Evolutionary conservation across 31 red algal genomes (phyloP), one percentile per base, ranked within the genome.

Genomic region (Pterothamnion heteromorphum): DNA sequence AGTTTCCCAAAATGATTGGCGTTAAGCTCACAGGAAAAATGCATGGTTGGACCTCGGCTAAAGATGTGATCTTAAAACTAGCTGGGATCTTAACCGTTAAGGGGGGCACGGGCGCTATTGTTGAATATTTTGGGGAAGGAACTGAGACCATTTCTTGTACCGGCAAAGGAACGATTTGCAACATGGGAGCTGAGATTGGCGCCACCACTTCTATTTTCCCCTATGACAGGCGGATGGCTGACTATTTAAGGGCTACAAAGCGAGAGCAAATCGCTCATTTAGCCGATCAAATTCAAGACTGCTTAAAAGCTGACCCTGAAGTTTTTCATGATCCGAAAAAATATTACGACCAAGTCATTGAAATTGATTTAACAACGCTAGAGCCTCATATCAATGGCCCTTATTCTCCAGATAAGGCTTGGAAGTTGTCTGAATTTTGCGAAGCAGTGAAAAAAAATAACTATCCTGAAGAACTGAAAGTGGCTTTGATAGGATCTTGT

Each of bases 111-210:
- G 98, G 98, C 44, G 96, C 96, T n/a, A 99, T 99, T 57, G 95
- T 99, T 43, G 98, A 99, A 84, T 99, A 99, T 64, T 97, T 97
- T 95, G 98, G 98, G 2, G 93, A 95, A 4, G 98, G 98, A 36
- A 95, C 97, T 3, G 98, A 99, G 36, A 97, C 96, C 44, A 44
- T 99, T 2, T 95, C 94, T 90, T 99, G 98, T 91, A 99, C 98
- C 0, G 98, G 98, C 22, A 99, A 97, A 95, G 98, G 94, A 32
- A 97, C 98, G 0, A 99, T 99, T 90, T 97, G 98, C 35, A 99
- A 99, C 90, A 97, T 99, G 98, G 98, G 98, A 14, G 98, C 98
- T 37, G 98, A 99, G 44, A 97, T 99, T 64, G 98, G 98, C n/a
- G 98, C 98, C 0, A 99, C 98, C 24, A 99, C 98, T 41, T 95